Conservation (phyloP, 2,329 filamentous ascomycete species). For the Hyphodiscus sp. region DNA sequence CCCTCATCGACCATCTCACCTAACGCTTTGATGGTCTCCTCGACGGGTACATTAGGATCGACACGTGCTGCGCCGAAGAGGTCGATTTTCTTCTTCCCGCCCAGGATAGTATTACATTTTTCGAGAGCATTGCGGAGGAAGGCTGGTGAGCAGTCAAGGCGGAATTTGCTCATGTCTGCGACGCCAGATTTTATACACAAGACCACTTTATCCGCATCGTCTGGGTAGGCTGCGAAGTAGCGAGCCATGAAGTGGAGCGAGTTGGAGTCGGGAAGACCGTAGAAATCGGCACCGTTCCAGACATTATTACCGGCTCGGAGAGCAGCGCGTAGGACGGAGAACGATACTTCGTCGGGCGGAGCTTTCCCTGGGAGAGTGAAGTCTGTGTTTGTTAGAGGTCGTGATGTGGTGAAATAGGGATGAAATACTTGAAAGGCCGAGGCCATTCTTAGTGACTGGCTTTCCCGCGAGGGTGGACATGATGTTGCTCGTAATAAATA, state of each 20-base stretch:
- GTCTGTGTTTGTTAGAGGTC: too few species aligned
- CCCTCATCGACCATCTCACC: constrained; percentile 34
- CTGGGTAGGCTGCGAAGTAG: constrained; percentile 59
- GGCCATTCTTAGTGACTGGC: neutral
- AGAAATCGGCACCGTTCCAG: constrained; percentile 61
- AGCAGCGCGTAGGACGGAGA: constrained; percentile 48
- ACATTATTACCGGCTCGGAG: constrained; percentile 37
- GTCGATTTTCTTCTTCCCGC: constrained; percentile 45
- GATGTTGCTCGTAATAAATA: too few species aligned
- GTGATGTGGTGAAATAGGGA: too few species aligned
- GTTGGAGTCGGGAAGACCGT: constrained; percentile 53
- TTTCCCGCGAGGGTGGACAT: neutral
- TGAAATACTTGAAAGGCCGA: neutral
- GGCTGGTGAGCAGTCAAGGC: constrained; percentile 49
- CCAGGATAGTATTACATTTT: constrained; percentile 43
- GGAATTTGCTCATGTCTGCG: constrained; percentile 33
- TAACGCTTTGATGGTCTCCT: constrained; percentile 30
- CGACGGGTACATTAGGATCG: constrained; percentile 38
- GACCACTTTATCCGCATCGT: constrained; percentile 55
- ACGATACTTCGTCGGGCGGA: constrained; percentile 39
- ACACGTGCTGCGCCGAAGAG: constrained; percentile 45
- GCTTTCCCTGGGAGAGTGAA: too few species aligned
- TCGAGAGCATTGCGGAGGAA: constrained; percentile 52
- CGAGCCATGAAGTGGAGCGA: constrained; percentile 51
- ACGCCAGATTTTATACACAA: constrained; percentile 56